Conservation (phyloP, 2,329 filamentous ascomycete species). For the Colletotrichum australisinense region DNA sequence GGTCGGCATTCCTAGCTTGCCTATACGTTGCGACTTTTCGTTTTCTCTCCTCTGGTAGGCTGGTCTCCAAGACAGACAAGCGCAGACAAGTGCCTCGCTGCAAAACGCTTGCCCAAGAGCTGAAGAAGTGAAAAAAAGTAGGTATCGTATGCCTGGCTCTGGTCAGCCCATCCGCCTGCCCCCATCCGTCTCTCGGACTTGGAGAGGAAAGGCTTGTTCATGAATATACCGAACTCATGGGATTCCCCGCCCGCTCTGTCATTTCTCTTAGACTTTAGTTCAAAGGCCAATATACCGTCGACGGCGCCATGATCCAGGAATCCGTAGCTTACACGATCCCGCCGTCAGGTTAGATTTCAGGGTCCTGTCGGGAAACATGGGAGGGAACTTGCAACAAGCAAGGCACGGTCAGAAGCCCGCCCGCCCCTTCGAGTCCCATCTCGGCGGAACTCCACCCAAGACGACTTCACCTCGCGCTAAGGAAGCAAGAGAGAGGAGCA, state of each 20-base stretch:
- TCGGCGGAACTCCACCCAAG: conserved; percentile 31
- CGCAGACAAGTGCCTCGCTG: not conserved
- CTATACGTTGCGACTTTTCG: not conserved
- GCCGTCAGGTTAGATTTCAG: conserved; percentile 25
- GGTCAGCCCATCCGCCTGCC: not conserved
- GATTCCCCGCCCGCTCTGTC: not conserved
- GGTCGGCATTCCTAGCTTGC: conserved; percentile 26
- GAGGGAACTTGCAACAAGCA: conserved; percentile 31
- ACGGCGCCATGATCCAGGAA: conserved; percentile 18
- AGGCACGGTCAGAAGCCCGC: conserved; percentile 32
- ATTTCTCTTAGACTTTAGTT: not conserved
- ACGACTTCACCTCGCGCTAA: conserved; percentile 19
- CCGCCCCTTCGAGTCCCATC: conserved; percentile 25
- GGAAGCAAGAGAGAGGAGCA: conserved; percentile 20
- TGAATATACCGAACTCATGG: not conserved
- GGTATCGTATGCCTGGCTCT: not conserved
- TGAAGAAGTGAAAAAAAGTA: not conserved
- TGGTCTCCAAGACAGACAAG: conserved; percentile 10
- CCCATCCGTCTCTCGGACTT: not conserved
- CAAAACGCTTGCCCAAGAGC: not conserved
- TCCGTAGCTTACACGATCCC: conserved; percentile 18
- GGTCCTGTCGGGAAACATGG: conserved; percentile 32
- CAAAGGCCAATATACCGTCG: not conserved
- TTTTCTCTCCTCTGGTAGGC: not conserved
- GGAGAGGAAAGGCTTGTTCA: not conserved